Conservation (phyloP, 495 filamentous ascomycete species). For the Jackrogersella minutella region DNA sequence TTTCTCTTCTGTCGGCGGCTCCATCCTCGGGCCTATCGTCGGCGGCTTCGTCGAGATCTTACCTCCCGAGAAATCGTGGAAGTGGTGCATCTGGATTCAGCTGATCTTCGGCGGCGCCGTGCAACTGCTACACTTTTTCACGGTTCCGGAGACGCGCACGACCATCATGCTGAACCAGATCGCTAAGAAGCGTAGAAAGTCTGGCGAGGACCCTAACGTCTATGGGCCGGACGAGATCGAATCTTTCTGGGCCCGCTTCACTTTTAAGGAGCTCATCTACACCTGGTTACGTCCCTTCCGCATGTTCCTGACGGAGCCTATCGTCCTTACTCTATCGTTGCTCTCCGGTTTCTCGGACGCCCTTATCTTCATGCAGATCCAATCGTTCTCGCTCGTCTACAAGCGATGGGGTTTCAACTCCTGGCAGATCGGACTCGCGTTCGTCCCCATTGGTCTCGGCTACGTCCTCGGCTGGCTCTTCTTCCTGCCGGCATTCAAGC, state of each 20-base stretch:
- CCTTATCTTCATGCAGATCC: conserved; percentile 82
- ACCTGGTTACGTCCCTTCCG: conserved; percentile 78
- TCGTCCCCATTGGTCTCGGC: conserved; percentile 69
- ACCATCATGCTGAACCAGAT: conserved; percentile 72
- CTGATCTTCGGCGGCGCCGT: conserved; percentile 75
- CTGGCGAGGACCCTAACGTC: conserved; percentile 60
- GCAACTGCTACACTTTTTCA: conserved; percentile 70
- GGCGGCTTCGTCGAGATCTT: conserved; percentile 77
- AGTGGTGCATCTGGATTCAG: conserved; percentile 84
- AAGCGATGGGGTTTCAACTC: conserved; percentile 68
- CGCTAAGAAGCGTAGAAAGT: conserved; percentile 69
- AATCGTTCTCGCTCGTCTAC: conserved; percentile 71
- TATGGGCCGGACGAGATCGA: conserved; percentile 70
- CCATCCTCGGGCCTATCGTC: conserved; percentile 78
- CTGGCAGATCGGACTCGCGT: conserved; percentile 65
- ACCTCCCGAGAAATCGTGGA: conserved; percentile 59
- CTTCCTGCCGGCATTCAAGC: conserved; percentile 69
- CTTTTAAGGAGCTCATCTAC: conserved; percentile 60
- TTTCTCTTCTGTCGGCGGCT: conserved; percentile 78
- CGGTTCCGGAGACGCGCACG: conserved; percentile 73
- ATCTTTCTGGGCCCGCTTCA: conserved; percentile 59
- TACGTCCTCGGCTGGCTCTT: conserved; percentile 70
- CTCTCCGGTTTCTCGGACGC: conserved; percentile 81
- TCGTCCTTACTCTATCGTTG: conserved; percentile 74
- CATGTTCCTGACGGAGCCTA: conserved; percentile 81